Evolutionary conservation across 78 protist species (phyloP), one percentile per base, ranked within the genome.

Genomic region (Dictyostelium brefeldianum): DNA sequence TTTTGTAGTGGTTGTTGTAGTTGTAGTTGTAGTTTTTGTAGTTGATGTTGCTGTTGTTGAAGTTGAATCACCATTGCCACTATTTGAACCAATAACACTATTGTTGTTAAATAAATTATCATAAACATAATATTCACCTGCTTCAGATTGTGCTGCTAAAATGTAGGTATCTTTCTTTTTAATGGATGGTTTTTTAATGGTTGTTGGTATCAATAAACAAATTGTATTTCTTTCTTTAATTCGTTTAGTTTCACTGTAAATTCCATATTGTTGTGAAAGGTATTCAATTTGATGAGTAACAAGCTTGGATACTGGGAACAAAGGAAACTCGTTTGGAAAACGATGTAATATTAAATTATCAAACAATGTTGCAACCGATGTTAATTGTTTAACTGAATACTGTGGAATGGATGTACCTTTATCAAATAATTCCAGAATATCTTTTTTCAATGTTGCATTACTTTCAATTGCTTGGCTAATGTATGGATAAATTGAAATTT

Each of bases 261-360:
- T 85, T 43, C 71, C 53, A 62, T 85, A 85, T 48, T 85, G 81
- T 75, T 75, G 62, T 56, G 92, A 11, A 48, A 85, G 43, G 18
- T 31, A 85, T 27, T 85, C 83, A 1, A 85, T 65, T 47, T 85
- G 92, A 17, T 75, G 70, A n/a, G 80, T 62, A 1, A 83, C 50
- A 27, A 75, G n/a, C 29, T 85, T 85, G 7, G 83, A 48, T 83
- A 85, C 75, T 73, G 92, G 74, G 83, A 82, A 85, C 4, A 85
- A 57, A 20, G 92, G 81, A 25, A 85, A 75, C 20, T 85, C 92
- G 47, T 84, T 64, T 57, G 27, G 17, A 59, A 41, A 84, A 18
- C 27, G 27, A 50, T 77, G 18, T 51, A 84, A 50, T 15, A 84
- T 84, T 22, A 84, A 59, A 84, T 71, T 67, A 74, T 84, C 92